A percentile compares a stretch with the other conserved stretches of the same genome.
Evolutionary conservation across 108 stramenopile genomes (phyloP).

Genomic region (Discostella pseudostelligera): DNA sequence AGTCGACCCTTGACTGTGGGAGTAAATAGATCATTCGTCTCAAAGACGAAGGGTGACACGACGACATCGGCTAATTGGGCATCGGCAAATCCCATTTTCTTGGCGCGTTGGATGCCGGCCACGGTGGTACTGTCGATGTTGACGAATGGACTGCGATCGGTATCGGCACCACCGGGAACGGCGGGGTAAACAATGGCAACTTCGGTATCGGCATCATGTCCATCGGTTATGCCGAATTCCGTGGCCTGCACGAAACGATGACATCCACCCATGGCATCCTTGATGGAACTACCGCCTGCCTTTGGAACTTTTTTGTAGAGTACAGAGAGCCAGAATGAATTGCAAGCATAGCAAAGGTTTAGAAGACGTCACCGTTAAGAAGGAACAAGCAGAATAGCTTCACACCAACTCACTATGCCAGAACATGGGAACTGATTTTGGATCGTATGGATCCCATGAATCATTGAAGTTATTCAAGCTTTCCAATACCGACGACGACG

Average conservation of each 20-base stretch:
- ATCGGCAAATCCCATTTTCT: conserved; percentile 58
- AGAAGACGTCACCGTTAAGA: not conserved
- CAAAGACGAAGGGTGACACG: conserved; percentile 54
- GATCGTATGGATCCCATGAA: conserved; percentile 51
- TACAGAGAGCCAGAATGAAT: not conserved
- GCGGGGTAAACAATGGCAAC: conserved; percentile 55
- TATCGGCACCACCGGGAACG: conserved; percentile 44
- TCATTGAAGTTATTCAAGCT: conserved; percentile 46
- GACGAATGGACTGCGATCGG: conserved; percentile 55
- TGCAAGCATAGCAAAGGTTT: not conserved
- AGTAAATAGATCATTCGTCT: conserved; percentile 58
- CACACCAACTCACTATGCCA: conserved; percentile 30
- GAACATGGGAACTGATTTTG: conserved; percentile 49
- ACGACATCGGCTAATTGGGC: conserved; percentile 57
- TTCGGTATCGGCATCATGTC: conserved; percentile 51
- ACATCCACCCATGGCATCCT: conserved; percentile 54
- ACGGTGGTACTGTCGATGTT: conserved; percentile 67
- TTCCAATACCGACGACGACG: not conserved
- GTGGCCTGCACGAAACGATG: conserved; percentile 58
- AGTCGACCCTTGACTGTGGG: conserved; percentile 47
- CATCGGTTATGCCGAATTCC: conserved; percentile 61
- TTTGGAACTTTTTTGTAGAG: conserved; percentile 36
- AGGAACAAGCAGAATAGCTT: not conserved
- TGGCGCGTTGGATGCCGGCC: conserved; percentile 51
- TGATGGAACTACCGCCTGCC: conserved; percentile 52